These are phyloP conservation scores for Mollisiaceae sp. DNA, from an alignment of 2,329 filamentous ascomycete genomes.

Conservation along the genomic window DNA sequence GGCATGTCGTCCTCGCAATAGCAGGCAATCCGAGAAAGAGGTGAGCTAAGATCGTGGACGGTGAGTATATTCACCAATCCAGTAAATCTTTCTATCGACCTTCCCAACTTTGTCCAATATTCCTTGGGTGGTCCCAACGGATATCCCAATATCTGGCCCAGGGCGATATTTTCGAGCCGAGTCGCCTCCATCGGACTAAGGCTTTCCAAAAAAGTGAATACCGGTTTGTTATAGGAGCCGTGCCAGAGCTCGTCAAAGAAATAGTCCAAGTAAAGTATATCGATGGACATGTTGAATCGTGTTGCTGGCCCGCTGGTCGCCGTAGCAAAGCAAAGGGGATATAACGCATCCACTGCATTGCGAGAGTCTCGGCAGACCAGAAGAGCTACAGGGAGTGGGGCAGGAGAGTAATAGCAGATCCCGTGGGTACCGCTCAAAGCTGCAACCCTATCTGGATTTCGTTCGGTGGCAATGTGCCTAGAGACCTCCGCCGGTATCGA, in stretches of 20 bases:
- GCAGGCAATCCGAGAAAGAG: background rate
- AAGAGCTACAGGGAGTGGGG: background rate
- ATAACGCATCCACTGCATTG: background rate
- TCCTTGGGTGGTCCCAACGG: background rate
- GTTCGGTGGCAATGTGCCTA: background rate
- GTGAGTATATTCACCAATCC: background rate
- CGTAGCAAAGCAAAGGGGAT: background rate
- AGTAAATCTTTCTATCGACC: background rate
- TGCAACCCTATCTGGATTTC: background rate
- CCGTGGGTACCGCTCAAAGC: background rate
- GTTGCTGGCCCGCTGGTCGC: background rate
- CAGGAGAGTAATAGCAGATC: background rate
- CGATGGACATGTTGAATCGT: background rate
- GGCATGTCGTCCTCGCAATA: background rate
- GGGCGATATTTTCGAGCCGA: background rate
- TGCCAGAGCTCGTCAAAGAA: background rate
- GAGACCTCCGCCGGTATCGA: too few relatives aligned
- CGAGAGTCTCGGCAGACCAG: background rate
- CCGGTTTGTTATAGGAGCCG: background rate
- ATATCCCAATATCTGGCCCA: background rate
- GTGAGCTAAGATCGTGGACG: background rate
- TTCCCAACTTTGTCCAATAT: background rate
- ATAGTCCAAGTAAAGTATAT: background rate
- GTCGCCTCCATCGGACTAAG: background rate
- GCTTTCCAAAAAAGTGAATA: background rate